These are phyloP conservation scores for Phytopythium delawarense DNA, from an alignment of 352 stramenopile species.

Conservation along the genomic window DNA sequence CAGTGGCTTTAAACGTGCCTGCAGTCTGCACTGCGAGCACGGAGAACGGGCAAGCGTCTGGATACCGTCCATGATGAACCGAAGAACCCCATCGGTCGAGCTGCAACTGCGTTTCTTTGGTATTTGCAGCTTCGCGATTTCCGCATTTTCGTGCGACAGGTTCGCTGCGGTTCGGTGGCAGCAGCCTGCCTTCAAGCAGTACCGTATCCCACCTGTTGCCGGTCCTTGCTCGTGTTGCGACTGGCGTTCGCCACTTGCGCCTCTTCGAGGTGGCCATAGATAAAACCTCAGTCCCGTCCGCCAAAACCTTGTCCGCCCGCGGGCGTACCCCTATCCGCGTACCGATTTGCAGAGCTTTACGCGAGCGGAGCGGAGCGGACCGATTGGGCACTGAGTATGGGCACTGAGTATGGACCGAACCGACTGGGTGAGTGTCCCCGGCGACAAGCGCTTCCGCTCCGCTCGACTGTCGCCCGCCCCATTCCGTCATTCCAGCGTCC, in stretches of 20 bases:
- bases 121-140: neutral
- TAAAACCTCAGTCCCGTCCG: conserved; percentile 15
- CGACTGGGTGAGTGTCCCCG: conserved; percentile 12
- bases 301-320: conserved; percentile 13
- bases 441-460: neutral
- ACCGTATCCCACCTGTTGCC: neutral
- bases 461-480: conserved; percentile 22
- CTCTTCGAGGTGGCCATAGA: conserved; percentile 5
- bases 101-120: conserved; percentile 7
- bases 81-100: neutral
- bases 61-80: neutral
- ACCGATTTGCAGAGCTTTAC: conserved; percentile 9
- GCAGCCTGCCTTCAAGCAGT: neutral
- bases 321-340: neutral
- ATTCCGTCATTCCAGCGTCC: conserved; percentile 19
- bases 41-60: neutral
- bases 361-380: neutral
- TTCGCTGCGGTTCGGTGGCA: conserved; percentile 1
- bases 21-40: no score
- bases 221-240: neutral
- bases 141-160: conserved; percentile 2
- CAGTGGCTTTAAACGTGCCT: no score
- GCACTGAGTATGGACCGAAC: conserved; percentile 3
- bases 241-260: conserved; percentile 1
- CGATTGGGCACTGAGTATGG: conserved; percentile 13